Base-by-base conservation (phyloP, 2,329 filamentous ascomycete species). In the Sporothrix protearum region DNA sequence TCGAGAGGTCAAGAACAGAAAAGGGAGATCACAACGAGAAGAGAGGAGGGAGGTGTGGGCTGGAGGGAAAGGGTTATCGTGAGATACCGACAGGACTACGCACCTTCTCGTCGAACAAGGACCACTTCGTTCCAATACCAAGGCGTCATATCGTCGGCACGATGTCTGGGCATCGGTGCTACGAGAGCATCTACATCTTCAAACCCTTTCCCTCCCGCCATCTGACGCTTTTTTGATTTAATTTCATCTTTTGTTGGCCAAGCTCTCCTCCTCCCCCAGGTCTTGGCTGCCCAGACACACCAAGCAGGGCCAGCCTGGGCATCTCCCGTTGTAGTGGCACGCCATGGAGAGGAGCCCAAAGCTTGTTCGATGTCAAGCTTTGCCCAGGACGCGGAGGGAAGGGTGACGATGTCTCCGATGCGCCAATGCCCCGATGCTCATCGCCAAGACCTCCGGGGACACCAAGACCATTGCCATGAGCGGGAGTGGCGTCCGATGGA, bases 101-200 rank as follows among this genome's bases (percentile, higher is more conserved):
- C 47, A 49, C 47, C 49, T 53, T 14, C 14, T 53, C n/a, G 9
- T 28, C 49, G 36, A 55, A n/a, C n/a, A 39, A 68, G 49, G 49
- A 42, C 63, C 39, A 30, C 63, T 66, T 49, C 25, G 42, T 30
- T 14, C 16, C 63, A 33, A 47, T 66, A 66, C 63, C 63, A 66
- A 66, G 63, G 33, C 42, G 63, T 49, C 16, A 42, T 9, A 49
- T 33, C 14, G 63, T 33, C 63, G 63, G 63, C 42, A 68, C 47
- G 30, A 28, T 1, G 66, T 51, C 45, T 36, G 47, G 64, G 64
- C 30, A 51, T 68, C 42, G 47, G 63, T 45, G 25, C 63, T 67
- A 64, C 59, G 55, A 39, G 30, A 2, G 30, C 19, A 64, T 64
- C 59, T 64, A 28, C 14, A 8, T 12, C 14, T 47, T 47, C 42